These are phyloP conservation scores for Anacardium occidentale DNA, from an alignment of 345 rosid genomes.

Conservation along the genomic window DNA sequence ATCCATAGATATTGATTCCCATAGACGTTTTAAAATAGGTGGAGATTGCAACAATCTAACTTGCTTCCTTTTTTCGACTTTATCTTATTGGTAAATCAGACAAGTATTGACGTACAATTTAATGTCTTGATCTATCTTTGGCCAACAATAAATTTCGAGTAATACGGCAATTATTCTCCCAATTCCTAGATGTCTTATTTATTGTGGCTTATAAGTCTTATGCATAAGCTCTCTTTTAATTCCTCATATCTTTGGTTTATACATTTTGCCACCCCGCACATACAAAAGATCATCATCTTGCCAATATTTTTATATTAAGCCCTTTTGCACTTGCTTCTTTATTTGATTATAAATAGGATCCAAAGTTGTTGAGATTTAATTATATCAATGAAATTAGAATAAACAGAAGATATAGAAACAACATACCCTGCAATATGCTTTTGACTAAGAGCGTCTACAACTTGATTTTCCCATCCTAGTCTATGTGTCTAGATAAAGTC, in stretches of 20 bases:
- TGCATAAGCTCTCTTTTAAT: too few species aligned
- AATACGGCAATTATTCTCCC: not conserved
- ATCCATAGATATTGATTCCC: not conserved
- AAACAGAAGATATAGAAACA: too few species aligned
- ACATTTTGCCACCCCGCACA: not conserved
- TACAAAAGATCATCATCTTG: not conserved
- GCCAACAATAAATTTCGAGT: not conserved
- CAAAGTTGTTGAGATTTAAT: not conserved
- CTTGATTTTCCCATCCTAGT: not conserved
- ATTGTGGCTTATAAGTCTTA: not conserved
- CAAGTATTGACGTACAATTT: not conserved
- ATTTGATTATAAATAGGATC: too few species aligned
- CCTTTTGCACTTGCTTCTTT: not conserved
- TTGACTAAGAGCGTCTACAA: not conserved
- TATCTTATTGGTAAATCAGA: not conserved
- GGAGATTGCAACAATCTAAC: not conserved
- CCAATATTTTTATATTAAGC: not conserved
- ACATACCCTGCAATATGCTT: not conserved
- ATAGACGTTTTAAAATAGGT: not conserved
- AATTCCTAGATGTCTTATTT: not conserved
- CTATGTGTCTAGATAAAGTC: not conserved
- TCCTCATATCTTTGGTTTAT: not conserved
- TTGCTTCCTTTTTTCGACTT: not conserved
- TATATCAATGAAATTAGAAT: not conserved
- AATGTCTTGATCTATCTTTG: not conserved